These are phyloP conservation scores for Pseudocercospora musae DNA, from an alignment of 2,329 filamentous ascomycete genomes.

Conservation along the genomic window DNA sequence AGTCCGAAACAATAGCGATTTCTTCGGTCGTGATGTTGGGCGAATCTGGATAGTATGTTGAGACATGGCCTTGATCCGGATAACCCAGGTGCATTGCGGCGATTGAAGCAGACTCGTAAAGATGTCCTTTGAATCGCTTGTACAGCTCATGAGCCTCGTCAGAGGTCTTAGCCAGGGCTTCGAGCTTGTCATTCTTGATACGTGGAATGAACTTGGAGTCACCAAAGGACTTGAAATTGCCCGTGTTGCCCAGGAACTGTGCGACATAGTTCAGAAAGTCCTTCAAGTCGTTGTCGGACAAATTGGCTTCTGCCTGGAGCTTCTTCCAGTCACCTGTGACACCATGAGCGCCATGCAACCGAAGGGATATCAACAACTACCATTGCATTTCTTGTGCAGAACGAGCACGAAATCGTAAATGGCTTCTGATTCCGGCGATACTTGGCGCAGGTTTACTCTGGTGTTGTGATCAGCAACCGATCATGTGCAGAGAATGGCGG, in stretches of 20 bases:
- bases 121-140: constrained; percentile 43
- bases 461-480: too few species aligned
- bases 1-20: constrained; percentile 46
- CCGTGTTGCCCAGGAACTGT: constrained; percentile 53
- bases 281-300: constrained; percentile 41
- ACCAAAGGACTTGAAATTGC: constrained; percentile 28
- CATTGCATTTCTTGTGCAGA: constrained; percentile 45
- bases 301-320: constrained; percentile 42
- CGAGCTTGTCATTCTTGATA: constrained; percentile 42
- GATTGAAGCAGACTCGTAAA: constrained; percentile 44
- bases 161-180: constrained; percentile 43
- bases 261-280: constrained; percentile 44
- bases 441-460: constrained; percentile 52
- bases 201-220: constrained; percentile 53
- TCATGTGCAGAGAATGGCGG: too few species aligned
- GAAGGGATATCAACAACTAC: constrained; percentile 11
- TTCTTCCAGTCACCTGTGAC: constrained; percentile 47
- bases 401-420: constrained; percentile 56
- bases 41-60: constrained; percentile 51
- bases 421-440: constrained; percentile 50
- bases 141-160: constrained; percentile 41
- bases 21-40: constrained; percentile 48
- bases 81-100: constrained; percentile 49
- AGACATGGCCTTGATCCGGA: constrained; percentile 48
- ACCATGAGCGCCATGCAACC: constrained; percentile 8